Evolutionary conservation across 2,329 filamentous ascomycete species (phyloP), one percentile per base, ranked within the genome.

Genomic region (Fusarium agapanthi): DNA sequence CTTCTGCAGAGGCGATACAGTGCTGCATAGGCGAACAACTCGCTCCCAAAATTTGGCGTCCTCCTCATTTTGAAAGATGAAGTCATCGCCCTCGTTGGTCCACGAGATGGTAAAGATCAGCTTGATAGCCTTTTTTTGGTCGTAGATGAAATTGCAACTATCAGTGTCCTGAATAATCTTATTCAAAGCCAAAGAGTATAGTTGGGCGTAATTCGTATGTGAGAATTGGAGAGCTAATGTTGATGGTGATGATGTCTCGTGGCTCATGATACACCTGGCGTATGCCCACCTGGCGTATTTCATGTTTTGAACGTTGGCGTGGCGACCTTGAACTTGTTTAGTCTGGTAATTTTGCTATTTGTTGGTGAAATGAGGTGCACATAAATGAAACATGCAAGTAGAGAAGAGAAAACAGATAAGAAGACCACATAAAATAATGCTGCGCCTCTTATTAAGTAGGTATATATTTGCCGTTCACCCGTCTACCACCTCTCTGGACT

Each of bases 341-440:
- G 13, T 37, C 3, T 2, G 7, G 13, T 2, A 16, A 26, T 26
- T 22, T 22, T 3, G 18, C 2, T 37, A 12, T 15, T 26, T 4
- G 3, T 12, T 12, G 13, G 14, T 37, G 13, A 9, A 22, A 26
- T 11, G 13, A 15, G 13, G 12, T n/a, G 24, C 1, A 13, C 24
- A 18, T 18, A 18, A 43, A 18, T 18, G 1, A 16, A 12, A 34
- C 5, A n/a, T 1, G 3, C 7, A 18, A 34, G 28, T 20, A 26
- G 11, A 22, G 34, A 37, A 16, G 9, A 28, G 5, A 5, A 2
- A 22, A 9, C 4, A 28, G 13, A 28, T 13, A 22, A 10, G 2
- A 16, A 2, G 13, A 22, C 2, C 7, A 15, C 10, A 7, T 20
- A 3, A 16, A 22, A 35, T 9, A 2, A 53, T 37, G 5, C 9